These are phyloP conservation scores for Isochrysis galbana DNA, from an alignment of 78 protist genomes.

Conservation along the genomic window DNA sequence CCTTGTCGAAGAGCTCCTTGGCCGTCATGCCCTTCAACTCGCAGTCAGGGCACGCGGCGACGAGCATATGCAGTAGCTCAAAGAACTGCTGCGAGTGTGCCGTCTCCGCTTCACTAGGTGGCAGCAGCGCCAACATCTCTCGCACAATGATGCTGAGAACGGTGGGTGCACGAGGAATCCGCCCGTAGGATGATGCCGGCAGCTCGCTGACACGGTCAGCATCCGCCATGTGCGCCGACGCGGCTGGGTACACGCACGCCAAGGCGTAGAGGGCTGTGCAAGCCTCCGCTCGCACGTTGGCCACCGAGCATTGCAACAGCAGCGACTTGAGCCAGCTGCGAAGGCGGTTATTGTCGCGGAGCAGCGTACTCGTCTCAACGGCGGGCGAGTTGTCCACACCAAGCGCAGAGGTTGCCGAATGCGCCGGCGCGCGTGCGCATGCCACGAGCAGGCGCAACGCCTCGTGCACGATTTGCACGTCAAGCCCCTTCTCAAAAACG, in stretches of 20 bases:
- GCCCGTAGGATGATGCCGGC: too few relatives aligned
- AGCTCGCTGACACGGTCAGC: too few relatives aligned
- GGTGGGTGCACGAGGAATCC: too few relatives aligned
- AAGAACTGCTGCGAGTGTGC: not conserved
- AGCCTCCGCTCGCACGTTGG: not conserved
- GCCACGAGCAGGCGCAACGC: constrained; percentile 12
- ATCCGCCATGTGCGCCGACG: too few relatives aligned
- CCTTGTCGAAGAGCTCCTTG: not conserved
- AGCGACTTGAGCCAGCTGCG: not conserved
- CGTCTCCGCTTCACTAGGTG: not conserved
- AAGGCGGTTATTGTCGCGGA: not conserved
- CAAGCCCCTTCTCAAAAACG: not conserved
- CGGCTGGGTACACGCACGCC: not conserved
- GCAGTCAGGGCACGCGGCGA: not conserved
- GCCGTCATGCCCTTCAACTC: not conserved
- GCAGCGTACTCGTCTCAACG: not conserved
- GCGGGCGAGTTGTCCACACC: not conserved
- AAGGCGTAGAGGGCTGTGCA: not conserved
- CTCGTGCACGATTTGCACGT: constrained; percentile 2
- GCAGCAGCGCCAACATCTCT: not conserved
- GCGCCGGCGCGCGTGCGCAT: not conserved
- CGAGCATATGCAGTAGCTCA: not conserved
- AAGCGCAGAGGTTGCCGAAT: too few relatives aligned
- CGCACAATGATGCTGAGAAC: not conserved
- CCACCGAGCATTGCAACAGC: not conserved